Conservation (phyloP, 2,329 filamentous ascomycete genomes). For the Pseudogymnoascus sp. region DNA sequence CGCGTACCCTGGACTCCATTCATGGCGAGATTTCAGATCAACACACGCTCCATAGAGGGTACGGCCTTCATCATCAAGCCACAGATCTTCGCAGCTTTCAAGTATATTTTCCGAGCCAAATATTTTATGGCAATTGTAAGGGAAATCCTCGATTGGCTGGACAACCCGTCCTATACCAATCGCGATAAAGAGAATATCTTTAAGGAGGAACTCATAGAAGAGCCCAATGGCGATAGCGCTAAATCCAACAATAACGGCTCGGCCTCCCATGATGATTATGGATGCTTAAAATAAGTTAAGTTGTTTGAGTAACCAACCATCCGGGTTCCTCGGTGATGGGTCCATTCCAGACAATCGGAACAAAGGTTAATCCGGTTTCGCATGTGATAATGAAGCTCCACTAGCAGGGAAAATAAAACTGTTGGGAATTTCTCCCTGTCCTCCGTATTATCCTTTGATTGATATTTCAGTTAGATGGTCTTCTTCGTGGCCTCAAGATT, state of each 20-base stretch:
- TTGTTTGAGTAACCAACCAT: neutral
- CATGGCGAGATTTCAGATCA: conserved; percentile 15
- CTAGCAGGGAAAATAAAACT: neutral
- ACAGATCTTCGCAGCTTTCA: conserved; percentile 26
- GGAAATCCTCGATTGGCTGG: conserved; percentile 27
- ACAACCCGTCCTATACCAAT: conserved; percentile 27
- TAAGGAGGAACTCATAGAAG: conserved; percentile 27
- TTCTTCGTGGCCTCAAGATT: neutral
- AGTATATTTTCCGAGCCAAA: conserved; percentile 11
- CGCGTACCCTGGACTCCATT: conserved; percentile 25
- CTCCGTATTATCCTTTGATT: neutral
- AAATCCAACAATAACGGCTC: neutral
- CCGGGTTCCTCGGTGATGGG: neutral
- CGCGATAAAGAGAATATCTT: conserved; percentile 23
- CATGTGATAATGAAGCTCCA: neutral
- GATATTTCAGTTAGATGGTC: neutral
- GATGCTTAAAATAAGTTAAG: neutral
- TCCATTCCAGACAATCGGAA: neutral
- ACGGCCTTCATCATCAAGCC: conserved; percentile 23
- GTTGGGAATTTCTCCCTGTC: conserved; percentile 1
- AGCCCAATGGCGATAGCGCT: conserved; percentile 18
- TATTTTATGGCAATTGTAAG: conserved; percentile 20
- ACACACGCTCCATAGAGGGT: conserved; percentile 24
- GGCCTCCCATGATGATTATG: neutral
- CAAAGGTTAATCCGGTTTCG: conserved; percentile 1